Evolutionary conservation across 768 basidiomycete genomes (phyloP).

Genomic region (Kwoniella pini): DNA sequence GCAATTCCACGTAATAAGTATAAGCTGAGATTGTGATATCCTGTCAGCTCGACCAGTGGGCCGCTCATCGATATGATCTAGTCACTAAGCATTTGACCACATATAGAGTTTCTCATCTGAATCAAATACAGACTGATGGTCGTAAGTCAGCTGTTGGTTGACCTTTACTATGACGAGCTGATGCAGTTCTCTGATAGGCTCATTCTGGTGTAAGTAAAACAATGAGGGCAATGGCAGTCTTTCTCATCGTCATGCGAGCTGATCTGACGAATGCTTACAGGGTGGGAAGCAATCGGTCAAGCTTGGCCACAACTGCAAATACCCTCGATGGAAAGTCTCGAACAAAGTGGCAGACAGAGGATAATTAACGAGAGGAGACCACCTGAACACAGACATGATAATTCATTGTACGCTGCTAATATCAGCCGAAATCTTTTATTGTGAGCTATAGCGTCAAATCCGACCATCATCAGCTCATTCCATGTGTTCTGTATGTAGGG

Average conservation of each 20-base stretch:
- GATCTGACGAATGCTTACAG: constrained; percentile 23
- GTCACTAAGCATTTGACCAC: constrained; percentile 41
- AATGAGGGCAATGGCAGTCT: neutral
- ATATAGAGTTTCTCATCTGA: constrained; percentile 41
- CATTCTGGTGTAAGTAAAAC: constrained; percentile 46
- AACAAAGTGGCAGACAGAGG: constrained; percentile 29
- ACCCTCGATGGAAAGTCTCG: constrained; percentile 41
- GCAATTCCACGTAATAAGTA: too few relatives aligned
- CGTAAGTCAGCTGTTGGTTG: constrained; percentile 26
- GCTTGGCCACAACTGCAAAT: constrained; percentile 51
- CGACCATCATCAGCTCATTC: neutral
- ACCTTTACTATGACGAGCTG: neutral
- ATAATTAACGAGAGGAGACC: constrained; percentile 19
- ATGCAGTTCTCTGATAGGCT: constrained; percentile 19
- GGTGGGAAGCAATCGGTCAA: constrained; percentile 53
- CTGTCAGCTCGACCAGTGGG: constrained; percentile 44
- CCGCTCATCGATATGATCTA: constrained; percentile 54
- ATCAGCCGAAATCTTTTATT: constrained; percentile 46
- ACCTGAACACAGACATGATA: constrained; percentile 35
- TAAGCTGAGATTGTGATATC: constrained; percentile 18
- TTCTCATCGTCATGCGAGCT: neutral
- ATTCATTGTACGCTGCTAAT: constrained; percentile 51
- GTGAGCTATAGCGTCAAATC: constrained; percentile 37
- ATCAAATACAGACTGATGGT: constrained; percentile 44
- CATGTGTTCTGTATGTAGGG: constrained; percentile 25